A percentile compares a stretch with the other conserved stretches of the same genome.
phyloP scores from a whole-genome alignment of 2,329 filamentous ascomycete species.

The Grosmannia clavigera region DNA sequence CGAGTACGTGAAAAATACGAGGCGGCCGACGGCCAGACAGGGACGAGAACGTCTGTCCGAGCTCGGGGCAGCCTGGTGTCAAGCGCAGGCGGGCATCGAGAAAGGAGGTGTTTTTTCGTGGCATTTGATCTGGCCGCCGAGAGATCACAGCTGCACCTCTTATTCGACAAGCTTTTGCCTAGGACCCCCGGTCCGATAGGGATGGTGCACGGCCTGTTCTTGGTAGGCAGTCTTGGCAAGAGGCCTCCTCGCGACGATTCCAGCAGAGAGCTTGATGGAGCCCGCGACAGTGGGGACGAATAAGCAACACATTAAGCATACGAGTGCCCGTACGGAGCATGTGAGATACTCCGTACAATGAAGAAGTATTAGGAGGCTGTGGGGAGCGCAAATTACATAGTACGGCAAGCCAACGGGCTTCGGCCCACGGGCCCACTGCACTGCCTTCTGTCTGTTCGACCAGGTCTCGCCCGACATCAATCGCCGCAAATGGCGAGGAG shows the following conservation, averaged over 20 bases:
- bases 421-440: background rate
- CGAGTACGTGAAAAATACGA: background rate
- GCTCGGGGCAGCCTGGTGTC: background rate
- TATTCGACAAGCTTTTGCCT: background rate
- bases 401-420: background rate
- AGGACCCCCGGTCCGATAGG: background rate
- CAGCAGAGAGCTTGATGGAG: background rate
- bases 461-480: too few relatives aligned
- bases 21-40: background rate
- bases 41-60: background rate
- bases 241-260: background rate
- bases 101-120: background rate
- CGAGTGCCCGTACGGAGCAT: too few relatives aligned
- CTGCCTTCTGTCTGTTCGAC: background rate
- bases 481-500: background rate
- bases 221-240: slow-evolving; percentile 1
- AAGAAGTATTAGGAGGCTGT: background rate
- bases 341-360: too few relatives aligned
- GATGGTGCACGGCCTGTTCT: background rate
- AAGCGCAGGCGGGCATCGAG: background rate
- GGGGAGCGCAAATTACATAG: background rate
- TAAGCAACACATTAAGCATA: background rate
- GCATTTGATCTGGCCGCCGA: background rate
- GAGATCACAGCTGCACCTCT: background rate
- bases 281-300: background rate